Evolutionary conservation across 352 stramenopile genomes (phyloP).

Genomic region (Phytophthora citricola): DNA sequence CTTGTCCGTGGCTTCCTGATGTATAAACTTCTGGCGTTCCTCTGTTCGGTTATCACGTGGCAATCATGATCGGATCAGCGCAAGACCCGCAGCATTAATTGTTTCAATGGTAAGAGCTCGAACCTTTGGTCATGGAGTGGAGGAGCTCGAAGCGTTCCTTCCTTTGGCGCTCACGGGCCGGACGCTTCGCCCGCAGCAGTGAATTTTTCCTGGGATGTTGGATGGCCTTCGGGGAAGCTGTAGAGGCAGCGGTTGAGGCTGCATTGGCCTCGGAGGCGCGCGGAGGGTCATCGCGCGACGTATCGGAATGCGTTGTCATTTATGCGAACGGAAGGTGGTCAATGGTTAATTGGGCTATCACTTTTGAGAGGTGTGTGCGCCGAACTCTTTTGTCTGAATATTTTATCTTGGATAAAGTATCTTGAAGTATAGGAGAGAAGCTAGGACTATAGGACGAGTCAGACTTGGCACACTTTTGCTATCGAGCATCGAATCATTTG

Average conservation of each 20-base stretch:
- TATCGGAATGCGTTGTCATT: constrained; percentile 21
- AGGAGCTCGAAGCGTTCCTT: constrained; percentile 61
- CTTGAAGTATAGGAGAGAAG: no score
- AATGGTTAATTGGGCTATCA: constrained; percentile 5
- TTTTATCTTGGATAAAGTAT: constrained; percentile 29
- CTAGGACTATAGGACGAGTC: not conserved
- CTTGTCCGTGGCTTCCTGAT: constrained; percentile 49
- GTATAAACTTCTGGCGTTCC: constrained; percentile 55
- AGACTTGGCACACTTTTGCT: constrained; percentile 1
- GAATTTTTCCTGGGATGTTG: constrained; percentile 11
- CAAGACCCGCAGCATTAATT: not conserved
- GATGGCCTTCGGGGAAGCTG: not conserved
- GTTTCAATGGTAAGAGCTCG: constrained; percentile 2
- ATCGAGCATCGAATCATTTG: constrained; percentile 7
- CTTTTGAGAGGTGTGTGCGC: constrained; percentile 6
- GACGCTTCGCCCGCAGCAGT: constrained; percentile 32
- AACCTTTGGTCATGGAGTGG: constrained; percentile 66
- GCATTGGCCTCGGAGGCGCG: constrained; percentile 4
- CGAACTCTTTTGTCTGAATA: constrained; percentile 21
- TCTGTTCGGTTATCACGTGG: constrained; percentile 37
- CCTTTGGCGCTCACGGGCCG: constrained; percentile 55
- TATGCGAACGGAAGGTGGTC: constrained; percentile 18
- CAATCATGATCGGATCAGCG: not conserved
- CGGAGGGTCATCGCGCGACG: constrained; percentile 6
- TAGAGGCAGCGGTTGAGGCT: constrained; percentile 1